Evolutionary conservation across 768 basidiomycete species (phyloP).

Genomic region (Boletus reticulatus): DNA sequence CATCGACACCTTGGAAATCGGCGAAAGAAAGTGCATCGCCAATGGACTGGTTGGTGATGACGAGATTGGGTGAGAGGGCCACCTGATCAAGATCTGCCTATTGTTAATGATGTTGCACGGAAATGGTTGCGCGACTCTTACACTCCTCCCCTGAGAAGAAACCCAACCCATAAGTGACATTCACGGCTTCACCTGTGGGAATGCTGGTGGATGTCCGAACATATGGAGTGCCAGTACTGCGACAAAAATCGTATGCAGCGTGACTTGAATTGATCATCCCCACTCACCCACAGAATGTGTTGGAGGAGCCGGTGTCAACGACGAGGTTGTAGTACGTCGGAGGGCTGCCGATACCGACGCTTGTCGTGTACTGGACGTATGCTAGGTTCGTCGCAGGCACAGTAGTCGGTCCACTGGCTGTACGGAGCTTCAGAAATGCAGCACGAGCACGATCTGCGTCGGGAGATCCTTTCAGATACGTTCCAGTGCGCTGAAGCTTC

Average conservation of each 20-base stretch:
- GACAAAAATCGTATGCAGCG: neutral
- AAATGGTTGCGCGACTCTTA: neutral
- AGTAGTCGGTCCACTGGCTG: slow-evolving; percentile 5
- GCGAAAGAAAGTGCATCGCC: slow-evolving; percentile 16
- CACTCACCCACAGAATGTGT: slow-evolving; percentile 26
- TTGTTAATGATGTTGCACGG: neutral
- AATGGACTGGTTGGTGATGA: slow-evolving; percentile 30
- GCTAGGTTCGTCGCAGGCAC: slow-evolving; percentile 13
- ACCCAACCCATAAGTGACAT: slow-evolving; percentile 6
- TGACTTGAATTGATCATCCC: neutral
- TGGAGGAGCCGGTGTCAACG: slow-evolving; percentile 33
- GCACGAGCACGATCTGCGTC: slow-evolving; percentile 20
- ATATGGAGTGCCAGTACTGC: slow-evolving; percentile 17
- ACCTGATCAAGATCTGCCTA: slow-evolving; percentile 25
- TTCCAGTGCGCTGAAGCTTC: slow-evolving; percentile 9
- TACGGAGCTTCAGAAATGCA: slow-evolving; percentile 2
- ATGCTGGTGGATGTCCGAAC: slow-evolving; percentile 21
- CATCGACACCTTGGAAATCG: slow-evolving; percentile 22
- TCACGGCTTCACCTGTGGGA: slow-evolving; percentile 22
- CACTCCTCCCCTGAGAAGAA: slow-evolving; percentile 36
- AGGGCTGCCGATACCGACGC: slow-evolving; percentile 27
- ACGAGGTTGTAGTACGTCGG: slow-evolving; percentile 28
- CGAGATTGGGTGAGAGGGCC: slow-evolving; percentile 21
- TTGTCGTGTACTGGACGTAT: slow-evolving; percentile 18
- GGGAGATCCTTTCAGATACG: slow-evolving; percentile 16